Evolutionary conservation across 78 protist species (phyloP).

Genomic region (Polysphondylium violaceum): DNA sequence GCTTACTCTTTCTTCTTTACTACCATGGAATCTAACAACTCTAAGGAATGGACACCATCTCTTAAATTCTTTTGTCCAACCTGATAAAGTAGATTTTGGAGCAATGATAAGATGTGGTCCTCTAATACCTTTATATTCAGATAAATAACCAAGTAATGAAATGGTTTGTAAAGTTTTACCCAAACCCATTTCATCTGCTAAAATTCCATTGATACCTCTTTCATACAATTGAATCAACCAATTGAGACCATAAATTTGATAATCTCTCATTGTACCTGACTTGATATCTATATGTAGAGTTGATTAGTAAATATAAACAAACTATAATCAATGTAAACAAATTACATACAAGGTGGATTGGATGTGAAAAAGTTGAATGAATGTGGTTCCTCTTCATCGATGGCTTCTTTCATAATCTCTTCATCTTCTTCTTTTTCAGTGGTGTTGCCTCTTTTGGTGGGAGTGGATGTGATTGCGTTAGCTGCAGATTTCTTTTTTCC

Average conservation of each 20-base stretch:
- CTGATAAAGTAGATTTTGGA: conserved; percentile 95
- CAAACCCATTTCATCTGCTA: conserved; percentile 97
- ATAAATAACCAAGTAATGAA: conserved; percentile 91
- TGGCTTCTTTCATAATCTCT: conserved; percentile 66
- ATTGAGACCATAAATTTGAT: conserved; percentile 96
- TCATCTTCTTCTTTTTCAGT: conserved; percentile 82
- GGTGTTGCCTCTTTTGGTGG: conserved; percentile 59
- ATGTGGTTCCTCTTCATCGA: conserved; percentile 66
- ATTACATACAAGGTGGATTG: conserved; percentile 61
- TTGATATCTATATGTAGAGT: conserved; percentile 21
- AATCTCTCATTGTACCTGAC: conserved; percentile 91
- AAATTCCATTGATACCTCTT: conserved; percentile 96
- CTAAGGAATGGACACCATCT: conserved; percentile 90
- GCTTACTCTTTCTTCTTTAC: conserved; percentile 88
- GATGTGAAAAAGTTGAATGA: conserved; percentile 66
- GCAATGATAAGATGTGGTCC: conserved; percentile 96
- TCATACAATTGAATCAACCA: conserved; percentile 94
- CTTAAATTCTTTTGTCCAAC: conserved; percentile 94
- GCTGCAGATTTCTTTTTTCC: conserved; percentile 3
- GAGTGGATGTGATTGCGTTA: conserved; percentile 6
- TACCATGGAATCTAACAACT: conserved; percentile 89
- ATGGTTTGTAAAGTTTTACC: conserved; percentile 96
- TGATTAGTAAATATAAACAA: not conserved
- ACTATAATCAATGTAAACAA: not conserved
- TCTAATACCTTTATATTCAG: conserved; percentile 45